Evolutionary conservation across 768 basidiomycete genomes (phyloP), one percentile per base, ranked within the genome.

Genomic region (Pluteus cervinus): DNA sequence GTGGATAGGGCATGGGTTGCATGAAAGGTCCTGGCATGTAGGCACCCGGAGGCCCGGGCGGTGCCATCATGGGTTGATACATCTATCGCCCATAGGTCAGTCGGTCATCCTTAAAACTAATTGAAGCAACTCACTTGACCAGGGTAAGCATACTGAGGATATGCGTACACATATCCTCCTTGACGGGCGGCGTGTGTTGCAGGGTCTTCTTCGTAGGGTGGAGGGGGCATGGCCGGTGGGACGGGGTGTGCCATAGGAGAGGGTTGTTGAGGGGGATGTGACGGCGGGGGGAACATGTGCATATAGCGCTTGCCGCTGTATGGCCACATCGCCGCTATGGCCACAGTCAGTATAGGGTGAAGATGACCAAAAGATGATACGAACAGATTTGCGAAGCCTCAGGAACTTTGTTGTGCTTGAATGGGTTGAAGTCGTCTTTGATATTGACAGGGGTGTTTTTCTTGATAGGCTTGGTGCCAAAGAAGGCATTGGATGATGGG

Each of bases 381-480:
- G 50, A 56, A 93, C 91, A 60, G 45, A 89, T 74, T 53, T 77
- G 71, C 17, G 73, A 61, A 5, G 91, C 76, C 37, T 88, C 87
- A 6, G 68, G 74, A 18, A 91, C 79, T 56, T 88, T 88, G 53
- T 76, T 75, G 51, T 83, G 77, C 63, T 88, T 89, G 76, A 94
- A 96, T 11, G 94, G 92, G 57, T 93, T 96, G 56, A 99, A 99
- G 55, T 97, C 94, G 49, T 96, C 90, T 63, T 94, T 89, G 59
- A 94, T 76, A 54, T 89, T 84, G 24, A 93, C 83, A 16, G 76
- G 70, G 3, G 72, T 53, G 37, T 70, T 73, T 63, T 85, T 87
- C 71, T 90, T 90, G 56, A 80, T 75, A 14, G 67, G 56, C 24
- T 84, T 81, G 21, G 76, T 68, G 21, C 91, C 87, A 53, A 96